Evolutionary conservation across 306 rosid genomes (phyloP).

Genomic region (Corylus avellana): DNA sequence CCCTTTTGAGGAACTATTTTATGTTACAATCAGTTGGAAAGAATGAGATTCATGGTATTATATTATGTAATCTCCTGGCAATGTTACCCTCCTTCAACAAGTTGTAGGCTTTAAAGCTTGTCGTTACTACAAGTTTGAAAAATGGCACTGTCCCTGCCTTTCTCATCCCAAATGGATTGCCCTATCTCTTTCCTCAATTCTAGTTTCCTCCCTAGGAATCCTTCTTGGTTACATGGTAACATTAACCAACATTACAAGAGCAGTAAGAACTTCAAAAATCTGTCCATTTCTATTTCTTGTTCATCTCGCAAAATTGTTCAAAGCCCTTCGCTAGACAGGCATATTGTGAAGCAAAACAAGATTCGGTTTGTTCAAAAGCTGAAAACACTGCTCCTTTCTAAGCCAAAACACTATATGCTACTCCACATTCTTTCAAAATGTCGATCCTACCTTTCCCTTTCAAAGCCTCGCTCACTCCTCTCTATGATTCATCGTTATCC

Average conservation of each 20-base stretch:
- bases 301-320: conserved; percentile 69
- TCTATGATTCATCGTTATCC: conserved; percentile 88
- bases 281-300: conserved; percentile 48
- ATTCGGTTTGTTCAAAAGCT: conserved; percentile 82
- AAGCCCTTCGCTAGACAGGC: conserved; percentile 64
- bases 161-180: conserved; percentile 37
- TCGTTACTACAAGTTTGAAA: background rate
- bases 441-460: conserved; percentile 65
- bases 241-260: conserved; percentile 22
- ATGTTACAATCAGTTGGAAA: background rate
- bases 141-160: conserved; percentile 49
- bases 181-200: conserved; percentile 36
- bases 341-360: conserved; percentile 64
- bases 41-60: background rate
- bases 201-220: conserved; percentile 38
- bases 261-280: conserved; percentile 3
- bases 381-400: conserved; percentile 79
- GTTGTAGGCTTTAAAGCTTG: background rate
- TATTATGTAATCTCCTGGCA: background rate
- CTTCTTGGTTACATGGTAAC: conserved; percentile 28
- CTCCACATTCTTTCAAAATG: conserved; percentile 76
- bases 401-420: conserved; percentile 79
- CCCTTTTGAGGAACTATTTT: background rate
- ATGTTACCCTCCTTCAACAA: background rate
- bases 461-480: conserved; percentile 63